phyloP scores from a whole-genome alignment of 129 eudicot species.

The Ambrosia artemisiifolia region DNA sequence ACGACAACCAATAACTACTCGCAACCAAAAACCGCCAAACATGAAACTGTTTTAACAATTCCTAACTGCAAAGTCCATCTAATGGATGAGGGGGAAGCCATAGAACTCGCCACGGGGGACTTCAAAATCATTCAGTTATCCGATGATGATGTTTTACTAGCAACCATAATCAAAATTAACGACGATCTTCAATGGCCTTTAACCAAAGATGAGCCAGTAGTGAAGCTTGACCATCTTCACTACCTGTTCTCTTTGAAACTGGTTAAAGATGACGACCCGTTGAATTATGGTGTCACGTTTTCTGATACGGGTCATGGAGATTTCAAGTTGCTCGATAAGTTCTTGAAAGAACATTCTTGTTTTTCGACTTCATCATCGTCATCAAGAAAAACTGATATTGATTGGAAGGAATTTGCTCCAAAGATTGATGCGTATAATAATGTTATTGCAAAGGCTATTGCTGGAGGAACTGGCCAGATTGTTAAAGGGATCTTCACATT shows the following conservation, averaged over 20 bases:
- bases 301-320: constrained; percentile 25
- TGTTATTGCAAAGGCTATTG: constrained; percentile 87
- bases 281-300: constrained; percentile 81
- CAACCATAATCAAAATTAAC: constrained; percentile 65
- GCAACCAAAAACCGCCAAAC: constrained; percentile 41
- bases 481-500: constrained; percentile 81
- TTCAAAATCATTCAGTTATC: constrained; percentile 42
- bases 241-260: constrained; percentile 75
- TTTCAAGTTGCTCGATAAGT: constrained; percentile 51
- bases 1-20: constrained; percentile 29
- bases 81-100: constrained; percentile 79
- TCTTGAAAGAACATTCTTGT: constrained; percentile 54
- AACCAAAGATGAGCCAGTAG: constrained; percentile 93
- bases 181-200: constrained; percentile 90
- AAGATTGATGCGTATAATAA: constrained; percentile 66
- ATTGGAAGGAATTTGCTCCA: constrained; percentile 94
- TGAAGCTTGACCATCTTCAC: constrained; percentile 68
- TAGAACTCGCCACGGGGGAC: constrained; percentile 63
- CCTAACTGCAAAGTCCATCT: constrained; percentile 67
- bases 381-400: constrained; percentile 38
- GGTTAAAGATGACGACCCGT: constrained; percentile 42
- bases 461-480: constrained; percentile 90
- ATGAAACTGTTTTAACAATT: constrained; percentile 48
- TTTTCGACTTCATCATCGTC: constrained; percentile 35
- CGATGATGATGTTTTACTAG: constrained; percentile 53